These are phyloP conservation scores for Penicillium cataractarum DNA, from an alignment of 495 filamentous ascomycete genomes.

Conservation along the genomic window DNA sequence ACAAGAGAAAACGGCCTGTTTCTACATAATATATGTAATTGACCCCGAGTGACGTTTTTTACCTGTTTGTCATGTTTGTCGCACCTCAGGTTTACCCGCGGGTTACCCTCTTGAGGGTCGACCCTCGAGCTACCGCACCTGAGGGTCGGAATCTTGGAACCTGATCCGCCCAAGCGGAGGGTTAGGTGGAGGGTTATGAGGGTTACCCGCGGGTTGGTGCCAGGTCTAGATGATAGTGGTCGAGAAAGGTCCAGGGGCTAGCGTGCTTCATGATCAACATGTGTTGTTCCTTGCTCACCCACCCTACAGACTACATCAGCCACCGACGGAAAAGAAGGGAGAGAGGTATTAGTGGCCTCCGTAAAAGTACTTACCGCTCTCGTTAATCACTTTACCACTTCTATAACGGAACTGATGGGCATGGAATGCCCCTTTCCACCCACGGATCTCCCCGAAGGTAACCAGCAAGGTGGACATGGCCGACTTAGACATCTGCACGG, in stretches of 20 bases:
- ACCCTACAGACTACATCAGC: neutral
- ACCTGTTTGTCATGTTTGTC: too few relatives aligned
- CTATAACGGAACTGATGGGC: neutral
- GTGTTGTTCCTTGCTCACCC: neutral
- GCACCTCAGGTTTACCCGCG: too few relatives aligned
- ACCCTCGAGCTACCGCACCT: neutral
- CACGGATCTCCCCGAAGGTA: neutral
- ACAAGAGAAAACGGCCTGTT: too few relatives aligned
- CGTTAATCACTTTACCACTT: neutral
- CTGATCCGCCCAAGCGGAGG: too few relatives aligned
- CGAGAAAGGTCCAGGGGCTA: neutral
- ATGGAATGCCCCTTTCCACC: constrained; percentile 1
- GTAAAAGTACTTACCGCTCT: neutral
- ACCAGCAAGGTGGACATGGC: neutral
- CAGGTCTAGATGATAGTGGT: neutral
- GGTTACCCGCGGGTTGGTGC: too few relatives aligned
- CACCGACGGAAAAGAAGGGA: neutral
- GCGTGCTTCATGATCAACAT: neutral
- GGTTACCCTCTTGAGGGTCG: neutral
- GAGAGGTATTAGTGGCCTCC: neutral
- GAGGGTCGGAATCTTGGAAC: neutral
- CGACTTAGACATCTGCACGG: neutral
- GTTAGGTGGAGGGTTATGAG: too few relatives aligned
- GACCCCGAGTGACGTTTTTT: too few relatives aligned
- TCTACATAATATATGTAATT: too few relatives aligned